Evolutionary conservation across 805 yeast species (phyloP).

Genomic region (Metschnikowia proteae): DNA sequence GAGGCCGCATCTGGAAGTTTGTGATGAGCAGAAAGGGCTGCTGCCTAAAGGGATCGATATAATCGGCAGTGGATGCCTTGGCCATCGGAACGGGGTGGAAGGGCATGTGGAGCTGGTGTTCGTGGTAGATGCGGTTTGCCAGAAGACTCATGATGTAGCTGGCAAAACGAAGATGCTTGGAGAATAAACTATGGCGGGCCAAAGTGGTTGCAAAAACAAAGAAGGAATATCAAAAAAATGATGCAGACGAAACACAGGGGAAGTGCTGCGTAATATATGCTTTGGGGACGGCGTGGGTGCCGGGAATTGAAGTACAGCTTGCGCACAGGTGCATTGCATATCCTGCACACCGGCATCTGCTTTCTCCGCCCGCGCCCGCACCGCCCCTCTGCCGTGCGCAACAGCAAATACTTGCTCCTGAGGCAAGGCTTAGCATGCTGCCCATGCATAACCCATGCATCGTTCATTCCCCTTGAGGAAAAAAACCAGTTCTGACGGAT

Average conservation of each 20-base stretch:
- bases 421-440: background rate
- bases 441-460: too few relatives aligned
- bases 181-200: too few relatives aligned
- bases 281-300: background rate
- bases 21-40: background rate
- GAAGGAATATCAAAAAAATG: background rate
- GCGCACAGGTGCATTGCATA: background rate
- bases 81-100: background rate
- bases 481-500: too few relatives aligned
- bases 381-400: background rate
- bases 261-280: background rate
- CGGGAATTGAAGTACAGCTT: slow-evolving; percentile 2
- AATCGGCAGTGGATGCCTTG: background rate
- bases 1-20: slow-evolving; percentile 2
- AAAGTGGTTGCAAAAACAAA: background rate
- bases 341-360: background rate
- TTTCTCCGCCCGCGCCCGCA: background rate
- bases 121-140: background rate
- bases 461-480: too few relatives aligned
- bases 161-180: too few relatives aligned
- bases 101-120: background rate
- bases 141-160: background rate
- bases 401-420: background rate
- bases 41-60: background rate
- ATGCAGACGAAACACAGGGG: background rate